A percentile compares a stretch with the other conserved stretches of the same genome.
Conservation (phyloP, 2,329 filamentous ascomycete species). For the Xylariaceae sp. region DNA sequence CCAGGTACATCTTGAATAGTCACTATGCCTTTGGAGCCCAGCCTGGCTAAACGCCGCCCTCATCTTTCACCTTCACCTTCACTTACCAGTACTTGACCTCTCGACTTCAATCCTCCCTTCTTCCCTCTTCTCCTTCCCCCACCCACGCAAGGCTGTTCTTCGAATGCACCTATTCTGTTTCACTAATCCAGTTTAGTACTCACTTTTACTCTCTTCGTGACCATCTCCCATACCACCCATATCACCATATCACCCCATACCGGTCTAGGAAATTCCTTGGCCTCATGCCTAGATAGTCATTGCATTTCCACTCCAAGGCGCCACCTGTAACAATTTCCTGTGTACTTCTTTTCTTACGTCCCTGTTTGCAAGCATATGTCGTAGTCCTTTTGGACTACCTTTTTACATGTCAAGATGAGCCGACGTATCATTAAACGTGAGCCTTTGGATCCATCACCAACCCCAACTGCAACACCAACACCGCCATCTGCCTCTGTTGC, state of each 20-base stretch:
- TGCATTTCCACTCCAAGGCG: neutral
- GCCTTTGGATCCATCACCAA: slow-evolving; percentile 13
- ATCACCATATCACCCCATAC: no score
- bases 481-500: slow-evolving; percentile 10
- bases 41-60: neutral
- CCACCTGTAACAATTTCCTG: neutral
- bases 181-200: no score
- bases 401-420: slow-evolving; percentile 19
- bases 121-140: no score
- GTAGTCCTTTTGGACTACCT: no score
- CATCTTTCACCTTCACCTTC: neutral
- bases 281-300: no score
- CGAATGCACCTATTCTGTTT: no score
- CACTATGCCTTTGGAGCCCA: neutral
- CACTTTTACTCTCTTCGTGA: no score
- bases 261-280: no score
- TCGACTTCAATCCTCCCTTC: neutral
- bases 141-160: no score
- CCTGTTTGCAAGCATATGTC: neutral
- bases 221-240: no score
- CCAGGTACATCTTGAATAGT: slow-evolving; percentile 11
- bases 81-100: neutral
- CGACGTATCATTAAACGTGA: slow-evolving; percentile 32
- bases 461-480: slow-evolving; percentile 15
- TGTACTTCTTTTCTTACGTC: neutral